Evolutionary conservation across 208 protist species (phyloP).

Genomic region (Leishmania lainsoni): DNA sequence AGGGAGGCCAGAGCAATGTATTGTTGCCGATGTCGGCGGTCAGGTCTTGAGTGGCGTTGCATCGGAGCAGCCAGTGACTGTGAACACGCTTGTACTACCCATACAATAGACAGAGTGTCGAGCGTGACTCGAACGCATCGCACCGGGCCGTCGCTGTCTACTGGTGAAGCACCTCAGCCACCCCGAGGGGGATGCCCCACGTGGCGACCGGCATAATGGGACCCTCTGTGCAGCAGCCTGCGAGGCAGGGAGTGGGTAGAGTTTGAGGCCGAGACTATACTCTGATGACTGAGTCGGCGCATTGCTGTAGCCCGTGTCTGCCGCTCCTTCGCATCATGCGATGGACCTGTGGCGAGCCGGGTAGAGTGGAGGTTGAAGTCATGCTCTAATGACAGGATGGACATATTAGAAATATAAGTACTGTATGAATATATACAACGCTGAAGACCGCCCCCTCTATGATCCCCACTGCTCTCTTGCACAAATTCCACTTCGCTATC

Average conservation of each 20-base stretch:
- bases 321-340: neutral
- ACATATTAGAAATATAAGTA: neutral
- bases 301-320: neutral
- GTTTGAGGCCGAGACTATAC: neutral
- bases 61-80: neutral
- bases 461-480: neutral
- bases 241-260: neutral
- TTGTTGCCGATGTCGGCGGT: neutral
- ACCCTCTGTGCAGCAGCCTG: neutral
- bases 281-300: neutral
- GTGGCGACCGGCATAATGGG: neutral
- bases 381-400: neutral
- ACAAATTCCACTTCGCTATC: neutral
- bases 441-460: neutral
- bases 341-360: neutral
- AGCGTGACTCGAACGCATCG: neutral
- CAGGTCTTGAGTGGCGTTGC: neutral
- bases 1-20: neutral
- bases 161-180: neutral
- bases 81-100: neutral
- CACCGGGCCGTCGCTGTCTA: neutral
- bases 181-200: neutral
- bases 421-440: neutral
- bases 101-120: neutral
- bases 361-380: neutral